Evolutionary conservation across 1,284 basidiomycete genomes (phyloP), one percentile per base, ranked within the genome.

Genomic region (Sphaerobolus stellatus): DNA sequence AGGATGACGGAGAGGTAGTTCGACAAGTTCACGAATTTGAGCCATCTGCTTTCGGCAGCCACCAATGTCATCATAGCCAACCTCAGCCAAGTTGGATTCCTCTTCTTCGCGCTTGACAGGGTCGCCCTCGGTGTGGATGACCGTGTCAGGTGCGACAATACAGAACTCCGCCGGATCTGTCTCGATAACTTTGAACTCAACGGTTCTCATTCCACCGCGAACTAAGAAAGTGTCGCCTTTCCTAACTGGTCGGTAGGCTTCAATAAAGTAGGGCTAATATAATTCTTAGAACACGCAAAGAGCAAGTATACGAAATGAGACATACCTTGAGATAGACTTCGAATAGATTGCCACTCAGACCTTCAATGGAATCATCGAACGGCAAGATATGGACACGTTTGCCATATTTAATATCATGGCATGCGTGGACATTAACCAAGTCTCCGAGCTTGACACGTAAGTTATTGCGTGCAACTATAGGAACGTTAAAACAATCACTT

Each of bases 11-110:
- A 99, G 83, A 29, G 96, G 97, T 5, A 99, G 80, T 74, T 99
- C 97, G 60, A 99, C 97, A 52, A 99, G 87, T 79, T 99, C 97
- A 72, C 97, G 94, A 59, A 99, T 98, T 71, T 98, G 95, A 2
- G 96, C 96, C 88, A 99, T 94, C 73, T 99, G 97, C 73, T 99
- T 99, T 64, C 96, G 84, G 79, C 95, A 98, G 50, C 96, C 96
- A 77, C 96, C 97, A 63, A 99, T 96, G 68, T 99, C 96, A 66
- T 99, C 97, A 70, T 99, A 99, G 31, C 97, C 97, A 61, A 99
- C 97, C 64, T 97, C 97, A 62, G 85, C 89, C 30, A 99, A 83
- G 72, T 96, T 98, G 40, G 92, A 85, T 75, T 99, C 97, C 75
- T 99, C 97, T 58, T 98, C 97, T 71, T 99, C 97, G 57, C 97